Evolutionary conservation across 2,329 filamentous ascomycete genomes (phyloP), one percentile per base, ranked within the genome.

Genomic region (Leptographium flavum): DNA sequence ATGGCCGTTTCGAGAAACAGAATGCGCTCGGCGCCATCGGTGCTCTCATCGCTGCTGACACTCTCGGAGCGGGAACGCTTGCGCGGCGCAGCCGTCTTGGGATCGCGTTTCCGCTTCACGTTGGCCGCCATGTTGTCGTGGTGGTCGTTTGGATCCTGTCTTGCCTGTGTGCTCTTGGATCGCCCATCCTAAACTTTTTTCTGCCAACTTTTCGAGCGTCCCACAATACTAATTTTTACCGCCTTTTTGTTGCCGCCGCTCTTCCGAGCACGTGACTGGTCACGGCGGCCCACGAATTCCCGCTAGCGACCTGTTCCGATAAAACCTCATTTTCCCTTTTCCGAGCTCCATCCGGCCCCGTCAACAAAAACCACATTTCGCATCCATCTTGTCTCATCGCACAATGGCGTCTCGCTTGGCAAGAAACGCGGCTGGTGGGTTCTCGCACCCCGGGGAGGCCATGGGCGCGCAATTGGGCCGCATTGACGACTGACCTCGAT

Each of bases 321-420:
- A 72, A 72, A 71, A 69, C 67, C 63, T 69, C 68, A 57, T 49
- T 53, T 51, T 50, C 43, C 43, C 39, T 50, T 46, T 51, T 45
- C 49, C 49, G 46, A 50, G 49, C 49, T 51, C 46, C 46, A 46
- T 46, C 49, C 49, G 41, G 44, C 23, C 42, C 40, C 39, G 39
- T 46, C 49, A 47, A 49, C 36, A 42, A 32, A 44, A 17, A 32
- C 42, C 30, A 19, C 28, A 33, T 35, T 28, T 22, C 28, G 23
- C 14, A 40, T 43, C 46, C 45, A 46, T 35, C 69, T 68, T 66
- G 68, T 65, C 69, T 68, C 66, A 73, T 70, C 66, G 67, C 76
- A 84, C 74, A 83, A 96, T 96, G 90, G 90, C 90, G 76, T 94
- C 87, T 70, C 87, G 88, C 76, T 78, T 96, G 74, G 87, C 83